phyloP scores from a whole-genome alignment of 768 basidiomycete genomes.

The Tulasnella sp. region DNA sequence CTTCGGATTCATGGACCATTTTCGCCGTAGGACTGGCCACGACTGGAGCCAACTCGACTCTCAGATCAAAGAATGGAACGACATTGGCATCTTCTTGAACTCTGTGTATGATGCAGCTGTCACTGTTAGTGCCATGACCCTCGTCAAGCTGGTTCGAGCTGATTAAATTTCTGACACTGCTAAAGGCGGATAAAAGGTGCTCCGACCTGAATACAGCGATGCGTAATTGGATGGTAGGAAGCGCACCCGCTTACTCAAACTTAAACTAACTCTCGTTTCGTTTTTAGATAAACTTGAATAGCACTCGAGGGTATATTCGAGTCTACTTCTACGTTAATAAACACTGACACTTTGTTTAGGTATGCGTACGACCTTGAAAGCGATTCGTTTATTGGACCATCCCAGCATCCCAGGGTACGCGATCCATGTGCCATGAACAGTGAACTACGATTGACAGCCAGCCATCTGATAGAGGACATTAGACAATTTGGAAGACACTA shows the following conservation, averaged over 20 bases:
- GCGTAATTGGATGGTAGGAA: neutral
- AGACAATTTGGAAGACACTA: neutral
- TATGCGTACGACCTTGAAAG: neutral
- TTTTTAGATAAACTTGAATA: neutral
- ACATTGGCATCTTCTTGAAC: neutral
- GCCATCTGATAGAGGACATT: neutral
- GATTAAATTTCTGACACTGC: neutral
- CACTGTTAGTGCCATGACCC: neutral
- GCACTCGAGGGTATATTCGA: neutral
- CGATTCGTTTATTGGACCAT: neutral
- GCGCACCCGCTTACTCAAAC: neutral
- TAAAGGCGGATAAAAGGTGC: neutral
- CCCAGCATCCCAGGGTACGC: neutral
- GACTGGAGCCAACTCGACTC: no score
- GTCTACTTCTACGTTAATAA: neutral
- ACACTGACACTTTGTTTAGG: neutral
- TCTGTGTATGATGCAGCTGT: neutral
- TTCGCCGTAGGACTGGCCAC: neutral
- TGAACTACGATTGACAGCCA: neutral
- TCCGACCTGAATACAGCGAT: neutral
- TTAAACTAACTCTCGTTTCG: neutral
- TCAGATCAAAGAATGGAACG: neutral
- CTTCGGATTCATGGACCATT: neutral
- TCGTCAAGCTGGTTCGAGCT: neutral
- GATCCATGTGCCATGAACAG: neutral